Evolutionary conservation across 495 filamentous ascomycete species (phyloP).

Genomic region (Hypoxylon cercidicola): DNA sequence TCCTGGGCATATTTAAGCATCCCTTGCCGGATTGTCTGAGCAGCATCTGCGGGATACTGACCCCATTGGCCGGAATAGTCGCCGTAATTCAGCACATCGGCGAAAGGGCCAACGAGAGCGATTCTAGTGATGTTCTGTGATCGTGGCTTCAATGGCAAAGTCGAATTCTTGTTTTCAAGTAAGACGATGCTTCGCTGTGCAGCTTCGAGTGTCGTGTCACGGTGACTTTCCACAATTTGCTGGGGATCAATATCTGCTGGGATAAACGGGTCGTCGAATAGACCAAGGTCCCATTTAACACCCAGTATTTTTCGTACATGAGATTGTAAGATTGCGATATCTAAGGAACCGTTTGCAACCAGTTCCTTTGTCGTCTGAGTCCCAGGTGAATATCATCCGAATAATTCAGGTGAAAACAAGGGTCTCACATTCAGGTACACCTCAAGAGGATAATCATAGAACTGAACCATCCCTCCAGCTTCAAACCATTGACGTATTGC

Average conservation of each 20-base stretch:
- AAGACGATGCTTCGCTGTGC: constrained; percentile 52
- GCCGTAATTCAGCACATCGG: constrained; percentile 56
- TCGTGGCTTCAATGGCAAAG: constrained; percentile 46
- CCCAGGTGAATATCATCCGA: constrained; percentile 14
- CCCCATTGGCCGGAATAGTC: constrained; percentile 55
- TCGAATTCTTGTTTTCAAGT: constrained; percentile 53
- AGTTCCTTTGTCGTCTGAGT: constrained; percentile 49
- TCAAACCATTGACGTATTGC: constrained; percentile 54
- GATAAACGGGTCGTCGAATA: constrained; percentile 51
- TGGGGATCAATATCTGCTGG: constrained; percentile 44
- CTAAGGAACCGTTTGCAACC: constrained; percentile 48
- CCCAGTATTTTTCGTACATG: constrained; percentile 49
- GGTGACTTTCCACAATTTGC: constrained; percentile 45
- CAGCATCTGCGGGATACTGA: constrained; percentile 50
- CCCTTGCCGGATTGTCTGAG: constrained; percentile 54
- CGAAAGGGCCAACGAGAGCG: constrained; percentile 55
- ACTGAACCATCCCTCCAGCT: constrained; percentile 51
- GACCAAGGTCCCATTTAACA: constrained; percentile 55
- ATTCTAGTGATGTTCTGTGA: constrained; percentile 47
- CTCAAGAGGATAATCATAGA: constrained; percentile 47
- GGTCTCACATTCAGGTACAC: constrained; percentile 43
- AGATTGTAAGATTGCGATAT: constrained; percentile 45
- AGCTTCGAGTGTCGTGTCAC: constrained; percentile 49
- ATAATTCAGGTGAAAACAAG: neutral
- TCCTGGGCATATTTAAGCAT: constrained; percentile 45